Conservation (phyloP, 345 rosid genomes). For the Eucalyptus pumila region DNA sequence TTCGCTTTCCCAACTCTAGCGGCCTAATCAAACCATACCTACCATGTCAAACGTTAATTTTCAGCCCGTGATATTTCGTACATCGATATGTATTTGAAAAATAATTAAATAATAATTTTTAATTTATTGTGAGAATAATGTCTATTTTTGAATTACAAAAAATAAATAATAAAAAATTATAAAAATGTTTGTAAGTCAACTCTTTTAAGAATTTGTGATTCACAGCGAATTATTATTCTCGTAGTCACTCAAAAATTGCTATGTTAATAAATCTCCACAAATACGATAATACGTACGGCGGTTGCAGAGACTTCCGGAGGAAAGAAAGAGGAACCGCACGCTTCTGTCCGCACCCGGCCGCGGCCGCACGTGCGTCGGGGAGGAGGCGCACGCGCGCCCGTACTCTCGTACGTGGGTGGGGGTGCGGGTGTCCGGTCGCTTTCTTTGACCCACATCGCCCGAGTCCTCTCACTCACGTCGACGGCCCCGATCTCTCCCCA, state of each 20-base stretch:
- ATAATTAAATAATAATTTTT: rapidly evolving
- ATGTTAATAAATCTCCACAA: no score
- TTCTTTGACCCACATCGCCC: background rate
- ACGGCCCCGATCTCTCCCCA: background rate
- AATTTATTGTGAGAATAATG: rapidly evolving
- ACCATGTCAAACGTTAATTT: no score
- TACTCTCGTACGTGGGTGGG: background rate
- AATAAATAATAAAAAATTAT: rapidly evolving
- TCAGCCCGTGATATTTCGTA: rapidly evolving
- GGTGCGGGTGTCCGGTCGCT: background rate
- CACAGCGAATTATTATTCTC: rapidly evolving
- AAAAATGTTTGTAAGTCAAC: rapidly evolving
- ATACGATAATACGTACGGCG: background rate
- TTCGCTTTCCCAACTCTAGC: background rate
- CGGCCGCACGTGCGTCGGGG: background rate
- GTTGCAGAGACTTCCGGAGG: background rate
- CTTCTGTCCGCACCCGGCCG: background rate
- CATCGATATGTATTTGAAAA: no score
- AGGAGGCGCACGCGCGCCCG: background rate
- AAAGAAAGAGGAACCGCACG: background rate
- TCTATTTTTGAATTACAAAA: no score
- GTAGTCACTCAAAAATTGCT: no score
- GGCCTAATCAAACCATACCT: background rate
- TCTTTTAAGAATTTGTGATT: rapidly evolving
- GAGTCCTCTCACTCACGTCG: background rate